Evolutionary conservation across 768 basidiomycete species (phyloP).

Genomic region (Nidularia pulvinata): DNA sequence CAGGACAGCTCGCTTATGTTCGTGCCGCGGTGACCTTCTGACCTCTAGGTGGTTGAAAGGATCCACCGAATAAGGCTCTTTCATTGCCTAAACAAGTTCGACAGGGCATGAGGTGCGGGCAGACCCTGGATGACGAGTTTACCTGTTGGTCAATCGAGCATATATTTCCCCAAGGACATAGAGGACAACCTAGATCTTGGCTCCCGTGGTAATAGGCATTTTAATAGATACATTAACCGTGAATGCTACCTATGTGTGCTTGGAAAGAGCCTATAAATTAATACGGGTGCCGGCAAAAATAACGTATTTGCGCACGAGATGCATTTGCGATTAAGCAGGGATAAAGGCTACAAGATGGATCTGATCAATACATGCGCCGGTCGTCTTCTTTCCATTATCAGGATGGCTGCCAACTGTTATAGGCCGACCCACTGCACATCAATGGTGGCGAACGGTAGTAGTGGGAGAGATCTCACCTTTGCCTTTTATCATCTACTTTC

Average conservation of each 20-base stretch:
- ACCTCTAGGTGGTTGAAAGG: neutral
- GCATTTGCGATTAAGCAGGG: no score
- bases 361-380: neutral
- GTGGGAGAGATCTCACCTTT: no score
- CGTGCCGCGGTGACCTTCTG: neutral
- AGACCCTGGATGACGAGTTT: neutral
- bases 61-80: neutral
- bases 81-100: neutral
- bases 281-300: neutral
- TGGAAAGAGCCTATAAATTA: neutral
- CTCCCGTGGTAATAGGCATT: no score
- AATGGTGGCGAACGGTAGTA: no score
- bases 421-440: neutral
- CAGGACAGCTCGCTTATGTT: no score
- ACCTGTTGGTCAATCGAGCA: neutral
- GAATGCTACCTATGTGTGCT: neutral
- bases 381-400: neutral
- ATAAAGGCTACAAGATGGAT: neutral
- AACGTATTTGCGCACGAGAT: no score
- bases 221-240: no score
- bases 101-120: neutral
- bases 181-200: neutral
- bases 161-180: constrained; percentile 1
- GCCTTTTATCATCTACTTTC: neutral
- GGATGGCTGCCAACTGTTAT: neutral